Conservation (phyloP, 2,329 filamentous ascomycete species). For the Talaromyces sp. region DNA sequence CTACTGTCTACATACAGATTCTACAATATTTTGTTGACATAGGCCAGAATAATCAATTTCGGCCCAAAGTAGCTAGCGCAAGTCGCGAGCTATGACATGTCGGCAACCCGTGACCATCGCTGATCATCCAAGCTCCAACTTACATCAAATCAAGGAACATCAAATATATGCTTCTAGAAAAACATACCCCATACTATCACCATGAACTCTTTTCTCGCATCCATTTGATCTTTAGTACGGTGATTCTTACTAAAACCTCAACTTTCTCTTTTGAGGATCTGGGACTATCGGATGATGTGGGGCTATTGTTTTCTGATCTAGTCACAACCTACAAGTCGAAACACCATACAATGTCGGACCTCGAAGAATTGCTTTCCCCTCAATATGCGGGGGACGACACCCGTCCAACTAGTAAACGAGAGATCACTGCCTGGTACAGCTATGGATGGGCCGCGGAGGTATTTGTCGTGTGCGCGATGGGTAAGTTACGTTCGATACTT, state of each 20-base stretch:
- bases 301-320: background rate
- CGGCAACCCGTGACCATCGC: background rate
- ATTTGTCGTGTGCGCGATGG: conserved; percentile 85
- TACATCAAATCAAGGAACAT: background rate
- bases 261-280: no score
- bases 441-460: conserved; percentile 96
- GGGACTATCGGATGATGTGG: background rate
- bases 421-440: conserved; percentile 90
- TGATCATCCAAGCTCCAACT: background rate
- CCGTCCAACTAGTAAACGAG: conserved; percentile 78
- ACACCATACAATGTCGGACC: conserved; percentile 27
- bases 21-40: background rate
- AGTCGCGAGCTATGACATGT: conserved; percentile 4
- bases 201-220: background rate
- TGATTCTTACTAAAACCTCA: background rate
- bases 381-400: conserved; percentile 81
- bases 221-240: background rate
- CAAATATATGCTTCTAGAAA: background rate
- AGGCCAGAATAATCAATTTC: background rate
- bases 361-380: conserved; percentile 36
- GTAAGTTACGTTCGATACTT: conserved; percentile 36
- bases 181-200: background rate
- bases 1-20: background rate
- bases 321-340: background rate
- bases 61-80: conserved; percentile 8